phyloP scores from a whole-genome alignment of 768 basidiomycete species.

The Boletus eberwhitei region DNA sequence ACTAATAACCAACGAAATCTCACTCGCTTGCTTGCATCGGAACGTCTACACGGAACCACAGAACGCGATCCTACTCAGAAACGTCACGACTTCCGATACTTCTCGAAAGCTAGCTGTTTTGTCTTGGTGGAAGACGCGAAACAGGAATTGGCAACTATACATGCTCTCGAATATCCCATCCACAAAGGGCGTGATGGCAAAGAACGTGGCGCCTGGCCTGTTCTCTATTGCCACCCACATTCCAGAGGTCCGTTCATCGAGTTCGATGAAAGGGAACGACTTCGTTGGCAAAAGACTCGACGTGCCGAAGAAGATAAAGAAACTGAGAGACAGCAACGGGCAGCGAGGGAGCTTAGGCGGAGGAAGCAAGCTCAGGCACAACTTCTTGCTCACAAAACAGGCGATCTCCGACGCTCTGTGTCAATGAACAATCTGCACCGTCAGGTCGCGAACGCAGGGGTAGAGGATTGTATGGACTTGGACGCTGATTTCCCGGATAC shows the following conservation, averaged over 20 bases:
- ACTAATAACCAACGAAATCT: slow-evolving; percentile 45
- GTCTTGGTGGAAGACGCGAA: slow-evolving; percentile 90
- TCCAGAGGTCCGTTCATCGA: slow-evolving; percentile 72
- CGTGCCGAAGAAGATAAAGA: slow-evolving; percentile 37
- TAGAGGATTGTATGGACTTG: slow-evolving; percentile 42
- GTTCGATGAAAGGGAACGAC: slow-evolving; percentile 72
- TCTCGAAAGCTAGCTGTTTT: slow-evolving; percentile 69
- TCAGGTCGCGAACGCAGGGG: slow-evolving; percentile 38
- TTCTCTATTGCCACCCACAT: slow-evolving; percentile 72
- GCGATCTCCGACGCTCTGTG: slow-evolving; percentile 68
- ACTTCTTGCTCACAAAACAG: slow-evolving; percentile 30
- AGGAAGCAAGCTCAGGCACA: slow-evolving; percentile 30
- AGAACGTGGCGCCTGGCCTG: slow-evolving; percentile 72
- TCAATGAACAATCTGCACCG: slow-evolving; percentile 78
- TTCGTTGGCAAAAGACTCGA: slow-evolving; percentile 60
- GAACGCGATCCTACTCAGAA: slow-evolving; percentile 92
- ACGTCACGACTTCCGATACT: slow-evolving; percentile 86
- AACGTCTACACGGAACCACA: slow-evolving; percentile 76
- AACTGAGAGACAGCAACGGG: slow-evolving; percentile 26
- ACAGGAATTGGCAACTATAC: slow-evolving; percentile 80
- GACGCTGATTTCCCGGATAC: slow-evolving; percentile 37
- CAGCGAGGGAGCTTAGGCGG: slow-evolving; percentile 27
- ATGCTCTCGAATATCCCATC: slow-evolving; percentile 74
- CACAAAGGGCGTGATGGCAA: slow-evolving; percentile 50
- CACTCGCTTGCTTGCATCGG: slow-evolving; percentile 68